Evolutionary conservation across 164 flowering plant species (phyloP), one percentile per base, ranked within the genome.

Genomic region (Kalanchoe fedtschenkoi): DNA sequence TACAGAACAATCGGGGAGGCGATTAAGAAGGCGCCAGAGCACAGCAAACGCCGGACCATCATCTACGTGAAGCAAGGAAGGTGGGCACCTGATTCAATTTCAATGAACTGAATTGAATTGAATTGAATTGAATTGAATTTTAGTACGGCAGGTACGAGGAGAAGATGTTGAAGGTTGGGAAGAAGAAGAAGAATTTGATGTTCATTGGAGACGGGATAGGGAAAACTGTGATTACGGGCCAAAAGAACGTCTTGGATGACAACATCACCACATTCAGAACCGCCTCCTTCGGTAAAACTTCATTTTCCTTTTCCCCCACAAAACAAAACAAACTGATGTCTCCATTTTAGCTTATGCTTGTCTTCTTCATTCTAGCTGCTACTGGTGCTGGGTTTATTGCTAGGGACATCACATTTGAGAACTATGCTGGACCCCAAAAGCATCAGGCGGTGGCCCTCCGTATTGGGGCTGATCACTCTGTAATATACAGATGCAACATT

Each of bases 141-240:
- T 26, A 35, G 5, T 60, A 33, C 14, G 30, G 11, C 34, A 92
- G 98, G 83, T 92, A 92, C 66, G 87, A 81, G 43, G 98, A 92
- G 80, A 42, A 69, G 0, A 79, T 68, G 44, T 64, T 92, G 69
- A 89, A 92, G 71, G 87, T 92, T 16, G 97, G 95, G 26, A 83
- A 87, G 79, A 92, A 89, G 76, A 92, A 89, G 65, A 77, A 67
- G 10, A 88, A 89, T 44, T n/a, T 92, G 76, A 89, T 90, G 97
- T 81, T 92, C 63, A 76, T 89, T 0, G 98, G 97, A 4, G 98
- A 92, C 34, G 98, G 98, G 14, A 85, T 79, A 80, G 90, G 88
- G 35, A 78, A 68, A 63, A 92, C 98, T 0, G 65, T 92, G 24
- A 85, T 92, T 57, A 29, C 96, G 0, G 96, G 98, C 0, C 75